Conservation (phyloP, 2,329 filamentous ascomycete genomes). For the Fonsecaea monophora region DNA sequence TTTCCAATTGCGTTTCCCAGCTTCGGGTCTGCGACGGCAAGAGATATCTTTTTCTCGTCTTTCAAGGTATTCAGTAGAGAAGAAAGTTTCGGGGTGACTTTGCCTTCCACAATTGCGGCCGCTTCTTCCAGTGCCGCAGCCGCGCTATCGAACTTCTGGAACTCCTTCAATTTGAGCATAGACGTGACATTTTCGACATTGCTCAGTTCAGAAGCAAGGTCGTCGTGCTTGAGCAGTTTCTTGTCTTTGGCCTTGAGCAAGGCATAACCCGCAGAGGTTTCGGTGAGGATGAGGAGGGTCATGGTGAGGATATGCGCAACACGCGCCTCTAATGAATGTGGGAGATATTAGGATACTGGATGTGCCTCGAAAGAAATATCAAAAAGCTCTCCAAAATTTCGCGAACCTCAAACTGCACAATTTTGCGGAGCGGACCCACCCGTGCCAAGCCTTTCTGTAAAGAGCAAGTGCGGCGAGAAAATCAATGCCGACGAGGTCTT, state of each 20-base stretch:
- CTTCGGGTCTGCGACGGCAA: slow-evolving; percentile 93
- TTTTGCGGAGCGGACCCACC: slow-evolving; percentile 19
- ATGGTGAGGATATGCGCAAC: slow-evolving; percentile 58
- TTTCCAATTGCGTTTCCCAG: slow-evolving; percentile 91
- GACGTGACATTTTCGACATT: slow-evolving; percentile 85
- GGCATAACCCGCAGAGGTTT: slow-evolving; percentile 96
- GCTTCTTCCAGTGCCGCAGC: slow-evolving; percentile 89
- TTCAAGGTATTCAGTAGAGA: slow-evolving; percentile 87
- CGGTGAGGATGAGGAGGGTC: slow-evolving; percentile 90
- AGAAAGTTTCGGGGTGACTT: slow-evolving; percentile 86
- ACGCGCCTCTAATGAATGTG: slow-evolving; percentile 13
- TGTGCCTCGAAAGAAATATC: slow-evolving; percentile 12
- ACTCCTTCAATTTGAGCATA: slow-evolving; percentile 92
- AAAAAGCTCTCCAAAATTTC: slow-evolving; percentile 26
- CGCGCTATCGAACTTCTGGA: slow-evolving; percentile 96
- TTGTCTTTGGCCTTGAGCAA: slow-evolving; percentile 99
- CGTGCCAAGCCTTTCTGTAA: not conserved
- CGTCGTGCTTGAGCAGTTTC: slow-evolving; percentile 90
- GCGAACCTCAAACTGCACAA: slow-evolving; percentile 4
- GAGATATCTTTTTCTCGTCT: slow-evolving; percentile 94
- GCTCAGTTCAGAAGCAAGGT: slow-evolving; percentile 74
- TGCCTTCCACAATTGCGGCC: slow-evolving; percentile 85
- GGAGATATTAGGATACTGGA: slow-evolving; percentile 14
- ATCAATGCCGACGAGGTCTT: not conserved
- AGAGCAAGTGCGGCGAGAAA: not conserved